Evolutionary conservation across 176 grass and related monocot species (phyloP).

Genomic region (Elaeis guineensis): DNA sequence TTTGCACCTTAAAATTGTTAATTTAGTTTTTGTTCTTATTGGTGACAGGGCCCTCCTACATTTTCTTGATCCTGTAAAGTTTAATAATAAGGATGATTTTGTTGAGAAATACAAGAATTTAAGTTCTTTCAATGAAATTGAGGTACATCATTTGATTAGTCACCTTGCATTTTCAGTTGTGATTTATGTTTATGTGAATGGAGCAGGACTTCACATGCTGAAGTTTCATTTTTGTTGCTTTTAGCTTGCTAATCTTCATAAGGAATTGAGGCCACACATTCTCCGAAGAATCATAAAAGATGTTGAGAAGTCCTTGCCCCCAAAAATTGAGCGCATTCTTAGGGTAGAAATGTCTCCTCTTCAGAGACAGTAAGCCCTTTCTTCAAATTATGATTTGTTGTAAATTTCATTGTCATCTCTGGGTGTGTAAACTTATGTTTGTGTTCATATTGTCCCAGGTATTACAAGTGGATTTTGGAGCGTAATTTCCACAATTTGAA

Average conservation of each 20-base stretch:
- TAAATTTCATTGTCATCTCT: conserved; percentile 2
- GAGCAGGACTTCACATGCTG: too few relatives aligned
- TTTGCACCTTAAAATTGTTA: too few relatives aligned
- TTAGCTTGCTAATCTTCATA: conserved; percentile 95
- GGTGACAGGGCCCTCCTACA: conserved; percentile 81
- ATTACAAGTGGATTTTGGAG: conserved; percentile 99
- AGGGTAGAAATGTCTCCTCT: conserved; percentile 95
- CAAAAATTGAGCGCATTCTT: conserved; percentile 98
- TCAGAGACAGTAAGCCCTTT: conserved; percentile 75
- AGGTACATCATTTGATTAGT: conserved; percentile 32
- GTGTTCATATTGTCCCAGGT: conserved; percentile 40
- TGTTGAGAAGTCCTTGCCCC: conserved; percentile 97
- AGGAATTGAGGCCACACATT: conserved; percentile 94
- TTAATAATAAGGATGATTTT: conserved; percentile 94
- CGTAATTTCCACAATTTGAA: conserved; percentile 98
- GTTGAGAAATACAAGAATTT: conserved; percentile 97
- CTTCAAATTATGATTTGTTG: conserved; percentile 1
- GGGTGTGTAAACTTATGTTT: neutral
- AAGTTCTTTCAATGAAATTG: conserved; percentile 89
- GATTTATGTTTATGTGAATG: too few relatives aligned
- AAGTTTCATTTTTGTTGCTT: conserved; percentile 15
- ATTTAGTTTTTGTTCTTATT: conserved; percentile 3
- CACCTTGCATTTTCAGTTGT: too few relatives aligned
- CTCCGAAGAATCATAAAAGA: conserved; percentile 95
- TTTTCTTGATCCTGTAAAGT: conserved; percentile 92